Conservation (phyloP, 306 rosid species). For the Prinsepia uniflora region DNA sequence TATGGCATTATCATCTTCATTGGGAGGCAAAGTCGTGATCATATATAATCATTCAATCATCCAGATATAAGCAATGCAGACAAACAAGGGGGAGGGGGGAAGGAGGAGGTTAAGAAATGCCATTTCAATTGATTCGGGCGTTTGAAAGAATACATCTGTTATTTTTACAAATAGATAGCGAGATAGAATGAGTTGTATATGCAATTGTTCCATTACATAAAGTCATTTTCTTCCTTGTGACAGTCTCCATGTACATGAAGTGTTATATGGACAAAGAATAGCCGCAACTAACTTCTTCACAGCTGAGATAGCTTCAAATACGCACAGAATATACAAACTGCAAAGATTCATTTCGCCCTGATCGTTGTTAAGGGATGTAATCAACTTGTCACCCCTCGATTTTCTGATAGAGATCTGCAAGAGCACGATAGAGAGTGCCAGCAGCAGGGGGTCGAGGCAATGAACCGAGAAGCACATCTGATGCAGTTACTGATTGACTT, state of each 20-base stretch:
- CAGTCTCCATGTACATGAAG: not conserved
- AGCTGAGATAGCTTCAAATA: slow-evolving; percentile 27
- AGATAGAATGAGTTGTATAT: not conserved
- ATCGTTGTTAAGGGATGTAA: not conserved
- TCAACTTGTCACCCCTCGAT: slow-evolving; percentile 33
- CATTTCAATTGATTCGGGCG: not conserved
- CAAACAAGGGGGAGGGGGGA: not conserved
- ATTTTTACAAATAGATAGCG: slow-evolving; percentile 8
- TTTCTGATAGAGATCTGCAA: slow-evolving; percentile 62
- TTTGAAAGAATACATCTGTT: not conserved
- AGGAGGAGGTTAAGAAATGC: not conserved
- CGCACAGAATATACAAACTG: slow-evolving; percentile 29
- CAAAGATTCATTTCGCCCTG: slow-evolving; percentile 6
- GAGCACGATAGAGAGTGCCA: slow-evolving; percentile 67
- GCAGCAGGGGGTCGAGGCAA: slow-evolving; percentile 96
- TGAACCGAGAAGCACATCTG: slow-evolving; percentile 76
- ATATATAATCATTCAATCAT: not conserved
- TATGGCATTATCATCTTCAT: not conserved
- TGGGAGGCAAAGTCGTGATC: not conserved
- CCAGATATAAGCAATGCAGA: not conserved
- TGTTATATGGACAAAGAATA: slow-evolving; percentile 42
- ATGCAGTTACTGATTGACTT: slow-evolving; percentile 63
- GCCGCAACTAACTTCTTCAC: slow-evolving; percentile 28
- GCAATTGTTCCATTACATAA: slow-evolving; percentile 12
- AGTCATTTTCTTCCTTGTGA: not conserved